A percentile compares a stretch with the other conserved stretches of the same genome.
These are phyloP conservation scores for Talaromyces sp. DNA, from an alignment of 2,329 filamentous ascomycete species.

Conservation along the genomic window DNA sequence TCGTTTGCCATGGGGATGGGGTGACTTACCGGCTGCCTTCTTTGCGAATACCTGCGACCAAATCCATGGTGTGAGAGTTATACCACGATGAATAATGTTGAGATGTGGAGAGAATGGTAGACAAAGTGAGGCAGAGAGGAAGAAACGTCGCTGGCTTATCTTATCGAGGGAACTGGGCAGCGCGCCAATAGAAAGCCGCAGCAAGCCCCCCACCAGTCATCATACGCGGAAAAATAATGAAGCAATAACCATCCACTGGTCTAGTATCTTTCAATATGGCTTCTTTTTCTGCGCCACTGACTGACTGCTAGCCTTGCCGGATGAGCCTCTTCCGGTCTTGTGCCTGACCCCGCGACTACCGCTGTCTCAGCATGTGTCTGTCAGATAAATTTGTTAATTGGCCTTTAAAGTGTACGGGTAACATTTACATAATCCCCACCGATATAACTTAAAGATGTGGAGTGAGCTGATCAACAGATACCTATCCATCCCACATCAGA, in stretches of 20 bases:
- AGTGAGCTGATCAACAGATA: background rate
- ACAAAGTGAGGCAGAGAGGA: background rate
- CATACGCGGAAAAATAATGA: background rate
- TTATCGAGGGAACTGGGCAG: conserved; percentile 5
- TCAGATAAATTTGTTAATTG: background rate
- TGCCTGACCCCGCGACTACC: background rate
- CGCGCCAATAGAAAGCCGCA: background rate
- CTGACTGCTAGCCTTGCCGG: background rate
- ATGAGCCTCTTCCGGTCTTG: background rate
- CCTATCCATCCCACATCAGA: background rate
- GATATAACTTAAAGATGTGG: background rate
- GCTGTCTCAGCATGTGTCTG: background rate
- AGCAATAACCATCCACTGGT: background rate
- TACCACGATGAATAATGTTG: background rate
- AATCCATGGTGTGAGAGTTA: conserved; percentile 64
- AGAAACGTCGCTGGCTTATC: conserved; percentile 6
- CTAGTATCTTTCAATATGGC: background rate
- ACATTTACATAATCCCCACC: background rate
- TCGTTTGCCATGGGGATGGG: background rate
- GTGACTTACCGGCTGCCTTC: conserved; percentile 65
- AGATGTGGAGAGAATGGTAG: background rate
- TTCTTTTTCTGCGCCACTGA: background rate
- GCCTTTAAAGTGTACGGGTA: background rate
- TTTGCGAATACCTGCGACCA: conserved; percentile 88
- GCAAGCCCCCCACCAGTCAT: background rate